These are phyloP conservation scores for Apiospora phragmitis DNA, from an alignment of 2,329 filamentous ascomycete species.

Conservation along the genomic window DNA sequence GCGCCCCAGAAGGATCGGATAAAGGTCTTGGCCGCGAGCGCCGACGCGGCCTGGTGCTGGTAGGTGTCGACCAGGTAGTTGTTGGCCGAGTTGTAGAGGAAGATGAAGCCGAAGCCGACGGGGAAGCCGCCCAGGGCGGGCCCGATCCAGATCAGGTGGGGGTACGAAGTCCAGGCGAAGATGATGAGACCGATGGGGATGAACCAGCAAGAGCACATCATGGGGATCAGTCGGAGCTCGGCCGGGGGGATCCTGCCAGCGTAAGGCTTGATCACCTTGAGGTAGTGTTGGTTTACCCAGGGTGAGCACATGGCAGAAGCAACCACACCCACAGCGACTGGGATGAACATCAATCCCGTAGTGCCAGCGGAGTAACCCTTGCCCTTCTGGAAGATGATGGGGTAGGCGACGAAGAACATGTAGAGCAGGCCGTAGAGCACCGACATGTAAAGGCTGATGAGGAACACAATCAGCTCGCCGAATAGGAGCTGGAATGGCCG, in stretches of 20 bases:
- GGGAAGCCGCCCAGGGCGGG: constrained; percentile 70
- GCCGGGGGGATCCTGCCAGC: constrained; percentile 59
- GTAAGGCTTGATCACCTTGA: constrained; percentile 39
- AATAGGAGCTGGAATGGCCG: constrained; percentile 86
- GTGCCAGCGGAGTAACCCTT: constrained; percentile 75
- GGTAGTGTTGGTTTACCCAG: constrained; percentile 79
- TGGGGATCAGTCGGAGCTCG: constrained; percentile 77
- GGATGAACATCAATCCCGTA: constrained; percentile 87
- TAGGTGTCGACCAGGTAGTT: constrained; percentile 69
- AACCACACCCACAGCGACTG: constrained; percentile 74
- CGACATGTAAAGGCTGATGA: constrained; percentile 83
- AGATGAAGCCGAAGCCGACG: constrained; percentile 80
- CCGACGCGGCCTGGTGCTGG: constrained; percentile 75
- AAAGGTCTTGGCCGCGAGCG: constrained; percentile 79
- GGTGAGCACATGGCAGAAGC: constrained; percentile 67
- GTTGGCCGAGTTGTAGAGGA: constrained; percentile 78
- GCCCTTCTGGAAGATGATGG: constrained; percentile 72
- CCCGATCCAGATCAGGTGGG: constrained; percentile 66
- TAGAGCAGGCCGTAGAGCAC: constrained; percentile 75
- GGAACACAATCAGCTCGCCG: constrained; percentile 79
- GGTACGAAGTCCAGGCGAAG: constrained; percentile 65
- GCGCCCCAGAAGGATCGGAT: constrained; percentile 81
- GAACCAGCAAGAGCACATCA: constrained; percentile 77
- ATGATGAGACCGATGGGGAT: constrained; percentile 61
- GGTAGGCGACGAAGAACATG: constrained; percentile 75